Evolutionary conservation across 108 stramenopile species (phyloP).

Genomic region (Aurantiochytrium sp.): DNA sequence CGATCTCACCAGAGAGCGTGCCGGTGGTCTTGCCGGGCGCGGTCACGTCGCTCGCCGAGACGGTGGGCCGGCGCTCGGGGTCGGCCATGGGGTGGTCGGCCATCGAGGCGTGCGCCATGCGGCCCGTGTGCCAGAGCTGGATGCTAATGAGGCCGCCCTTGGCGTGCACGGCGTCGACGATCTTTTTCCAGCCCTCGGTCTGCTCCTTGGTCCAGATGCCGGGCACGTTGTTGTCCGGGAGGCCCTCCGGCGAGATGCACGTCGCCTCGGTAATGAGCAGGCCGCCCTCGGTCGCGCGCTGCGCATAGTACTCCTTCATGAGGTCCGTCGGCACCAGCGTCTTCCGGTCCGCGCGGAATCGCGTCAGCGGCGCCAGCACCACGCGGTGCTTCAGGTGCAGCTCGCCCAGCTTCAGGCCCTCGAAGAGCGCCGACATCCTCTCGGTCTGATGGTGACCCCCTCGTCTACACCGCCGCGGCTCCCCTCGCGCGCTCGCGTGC

Average conservation of each 20-base stretch:
- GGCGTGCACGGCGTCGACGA: neutral
- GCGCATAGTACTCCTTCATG: conserved; percentile 17
- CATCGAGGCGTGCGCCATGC: neutral
- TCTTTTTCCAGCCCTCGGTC: conserved; percentile 20
- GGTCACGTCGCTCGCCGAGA: neutral
- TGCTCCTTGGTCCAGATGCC: conserved; percentile 27
- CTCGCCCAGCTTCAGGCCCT: neutral
- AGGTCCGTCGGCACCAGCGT: neutral
- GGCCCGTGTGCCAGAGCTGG: conserved; percentile 26
- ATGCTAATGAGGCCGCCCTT: conserved; percentile 22
- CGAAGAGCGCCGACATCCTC: neutral
- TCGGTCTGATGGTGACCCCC: no score
- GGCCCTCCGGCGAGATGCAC: neutral
- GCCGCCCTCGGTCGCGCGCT: conserved; percentile 1
- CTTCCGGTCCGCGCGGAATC: neutral
- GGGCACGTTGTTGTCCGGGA: neutral
- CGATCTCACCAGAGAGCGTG: neutral
- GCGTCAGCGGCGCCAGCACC: conserved; percentile 28
- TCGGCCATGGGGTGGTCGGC: neutral
- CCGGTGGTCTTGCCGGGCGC: neutral
- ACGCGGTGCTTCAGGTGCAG: conserved; percentile 21
- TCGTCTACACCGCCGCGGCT: no score
- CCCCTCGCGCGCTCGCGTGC: no score
- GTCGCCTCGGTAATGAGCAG: conserved; percentile 31
- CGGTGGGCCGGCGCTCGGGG: neutral